These are phyloP conservation scores for Phialemoniopsis sp. DNA, from an alignment of 2,329 filamentous ascomycete species.

Conservation along the genomic window DNA sequence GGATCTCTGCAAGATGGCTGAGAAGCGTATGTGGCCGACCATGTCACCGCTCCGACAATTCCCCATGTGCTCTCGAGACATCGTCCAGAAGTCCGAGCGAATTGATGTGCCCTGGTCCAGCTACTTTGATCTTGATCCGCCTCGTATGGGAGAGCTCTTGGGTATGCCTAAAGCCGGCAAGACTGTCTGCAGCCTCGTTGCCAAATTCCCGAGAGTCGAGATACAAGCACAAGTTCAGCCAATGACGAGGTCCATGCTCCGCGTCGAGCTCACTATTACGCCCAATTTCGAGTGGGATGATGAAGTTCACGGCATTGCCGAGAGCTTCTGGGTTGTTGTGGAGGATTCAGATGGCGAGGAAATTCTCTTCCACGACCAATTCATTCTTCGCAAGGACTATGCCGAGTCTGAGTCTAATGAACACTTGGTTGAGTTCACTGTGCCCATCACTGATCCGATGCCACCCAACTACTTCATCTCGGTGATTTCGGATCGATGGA, in stretches of 20 bases:
- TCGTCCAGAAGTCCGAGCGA: constrained; percentile 87
- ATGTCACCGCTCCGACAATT: constrained; percentile 97
- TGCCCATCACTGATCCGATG: constrained; percentile 95
- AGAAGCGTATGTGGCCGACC: constrained; percentile 99
- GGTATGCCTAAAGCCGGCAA: constrained; percentile 86
- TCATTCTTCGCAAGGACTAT: constrained; percentile 86
- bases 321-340: constrained; percentile 95
- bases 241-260: constrained; percentile 88
- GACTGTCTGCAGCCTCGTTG: constrained; percentile 78
- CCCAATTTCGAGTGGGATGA: constrained; percentile 98
- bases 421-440: constrained; percentile 92
- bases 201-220: constrained; percentile 90
- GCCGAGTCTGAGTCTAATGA: constrained; percentile 83
- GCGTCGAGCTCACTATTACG: constrained; percentile 84
- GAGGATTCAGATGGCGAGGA: constrained; percentile 98
- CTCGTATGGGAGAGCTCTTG: constrained; percentile 90
- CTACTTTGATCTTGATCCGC: constrained; percentile 95
- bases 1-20: constrained; percentile 97
- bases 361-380: constrained; percentile 91
- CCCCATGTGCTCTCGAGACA: constrained; percentile 73
- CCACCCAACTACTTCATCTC: constrained; percentile 98
- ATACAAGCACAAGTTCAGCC: constrained; percentile 93
- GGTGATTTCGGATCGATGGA: constrained; percentile 92
- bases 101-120: constrained; percentile 91
- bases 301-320: constrained; percentile 76